phyloP scores from a whole-genome alignment of 1,284 basidiomycete species.

The Ganoderma lucidum region DNA sequence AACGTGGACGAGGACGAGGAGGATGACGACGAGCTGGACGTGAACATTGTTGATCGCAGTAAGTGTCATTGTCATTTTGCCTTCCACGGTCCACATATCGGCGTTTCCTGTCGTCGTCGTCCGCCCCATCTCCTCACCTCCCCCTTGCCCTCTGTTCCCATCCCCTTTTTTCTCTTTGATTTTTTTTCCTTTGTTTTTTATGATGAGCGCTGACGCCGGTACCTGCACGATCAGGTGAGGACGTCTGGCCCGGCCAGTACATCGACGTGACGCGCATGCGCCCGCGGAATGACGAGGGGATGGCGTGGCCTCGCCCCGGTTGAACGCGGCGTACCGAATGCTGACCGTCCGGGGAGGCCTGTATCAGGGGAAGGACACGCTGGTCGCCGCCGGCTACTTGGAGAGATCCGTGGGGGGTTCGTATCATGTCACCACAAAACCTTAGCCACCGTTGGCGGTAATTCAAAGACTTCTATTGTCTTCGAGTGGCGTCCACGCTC shows the following conservation, averaged over 20 bases:
- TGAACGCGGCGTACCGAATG: conserved; percentile 20
- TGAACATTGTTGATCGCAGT: conserved; percentile 76
- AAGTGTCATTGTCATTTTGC: conserved; percentile 41
- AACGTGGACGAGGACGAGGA: conserved; percentile 51
- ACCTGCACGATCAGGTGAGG: conserved; percentile 55
- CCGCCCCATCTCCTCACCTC: not conserved
- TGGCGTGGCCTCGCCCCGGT: conserved; percentile 72
- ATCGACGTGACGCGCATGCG: conserved; percentile 68
- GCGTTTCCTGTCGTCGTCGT: not conserved
- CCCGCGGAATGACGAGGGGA: conserved; percentile 57
- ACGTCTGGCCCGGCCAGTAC: conserved; percentile 74
- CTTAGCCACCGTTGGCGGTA: not conserved
- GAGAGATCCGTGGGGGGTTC: not conserved
- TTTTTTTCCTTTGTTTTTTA: not conserved
- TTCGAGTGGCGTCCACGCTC: not conserved
- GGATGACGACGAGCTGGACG: conserved; percentile 62
- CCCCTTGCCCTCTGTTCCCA: not conserved
- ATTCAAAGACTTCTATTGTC: not conserved
- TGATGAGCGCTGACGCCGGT: conserved; percentile 20
- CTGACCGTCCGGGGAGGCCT: not conserved
- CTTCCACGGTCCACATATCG: not conserved
- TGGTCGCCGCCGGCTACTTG: not conserved
- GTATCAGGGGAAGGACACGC: not conserved
- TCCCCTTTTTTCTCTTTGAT: not conserved
- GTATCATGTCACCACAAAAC: conserved; percentile 4